phyloP scores from a whole-genome alignment of 1,139 yeast genomes.

The Sugiyamaella novakii region DNA sequence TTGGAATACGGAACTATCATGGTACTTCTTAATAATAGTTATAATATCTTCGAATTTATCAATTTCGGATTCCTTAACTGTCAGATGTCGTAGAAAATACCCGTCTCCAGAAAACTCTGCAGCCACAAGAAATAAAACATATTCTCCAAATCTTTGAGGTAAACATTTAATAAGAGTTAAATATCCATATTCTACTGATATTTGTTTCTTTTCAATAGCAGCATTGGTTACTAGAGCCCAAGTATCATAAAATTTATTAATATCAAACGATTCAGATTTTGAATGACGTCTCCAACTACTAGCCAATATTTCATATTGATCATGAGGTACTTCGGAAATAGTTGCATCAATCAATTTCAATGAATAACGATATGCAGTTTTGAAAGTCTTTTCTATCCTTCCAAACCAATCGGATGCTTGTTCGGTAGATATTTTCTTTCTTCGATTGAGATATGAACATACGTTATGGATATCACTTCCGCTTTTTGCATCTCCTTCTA shows the following conservation, averaged over 20 bases:
- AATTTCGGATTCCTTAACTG: no score
- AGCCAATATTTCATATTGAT: constrained; percentile 10
- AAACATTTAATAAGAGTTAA: constrained; percentile 8
- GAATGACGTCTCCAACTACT: constrained; percentile 9
- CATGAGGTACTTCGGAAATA: constrained; percentile 1
- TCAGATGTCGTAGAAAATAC: no score
- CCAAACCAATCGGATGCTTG: not conserved
- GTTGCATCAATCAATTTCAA: not conserved
- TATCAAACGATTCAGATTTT: constrained; percentile 1
- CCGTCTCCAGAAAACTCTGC: no score
- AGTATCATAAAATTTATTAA: constrained; percentile 2
- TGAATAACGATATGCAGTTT: constrained; percentile 1
- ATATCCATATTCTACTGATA: constrained; percentile 10
- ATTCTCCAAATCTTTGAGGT: constrained; percentile 10
- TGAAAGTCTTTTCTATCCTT: not conserved
- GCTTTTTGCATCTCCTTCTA: constrained; percentile 7
- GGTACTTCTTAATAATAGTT: not conserved
- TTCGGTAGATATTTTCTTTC: not conserved
- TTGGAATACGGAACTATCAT: not conserved
- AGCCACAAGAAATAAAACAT: not conserved
- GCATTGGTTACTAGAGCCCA: constrained; percentile 4
- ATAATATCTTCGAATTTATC: not conserved
- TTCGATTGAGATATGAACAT: not conserved
- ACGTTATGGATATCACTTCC: no score
- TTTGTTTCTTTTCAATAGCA: constrained; percentile 9